Evolutionary conservation across 2,329 filamentous ascomycete species (phyloP).

Genomic region (Westerdykella sp.): DNA sequence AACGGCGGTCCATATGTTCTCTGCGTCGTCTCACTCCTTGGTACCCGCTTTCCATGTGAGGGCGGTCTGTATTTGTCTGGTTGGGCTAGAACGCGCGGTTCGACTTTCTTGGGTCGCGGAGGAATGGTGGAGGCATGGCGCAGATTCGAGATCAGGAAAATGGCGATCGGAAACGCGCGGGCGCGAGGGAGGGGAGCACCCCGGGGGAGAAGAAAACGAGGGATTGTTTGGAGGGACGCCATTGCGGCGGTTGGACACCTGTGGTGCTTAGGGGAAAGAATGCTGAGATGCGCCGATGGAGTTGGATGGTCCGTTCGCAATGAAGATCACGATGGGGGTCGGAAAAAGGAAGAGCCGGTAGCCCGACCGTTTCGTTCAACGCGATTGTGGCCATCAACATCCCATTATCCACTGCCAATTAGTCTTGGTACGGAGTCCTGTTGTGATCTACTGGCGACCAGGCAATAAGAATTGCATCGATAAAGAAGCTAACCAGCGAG

Average conservation of each 20-base stretch:
- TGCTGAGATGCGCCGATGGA: background rate
- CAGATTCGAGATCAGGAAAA: constrained; percentile 11
- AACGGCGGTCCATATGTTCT: constrained; percentile 70
- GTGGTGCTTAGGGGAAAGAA: background rate
- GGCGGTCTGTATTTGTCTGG: constrained; percentile 87
- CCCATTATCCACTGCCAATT: too few species aligned
- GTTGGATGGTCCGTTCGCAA: too few species aligned
- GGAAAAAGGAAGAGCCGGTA: too few species aligned
- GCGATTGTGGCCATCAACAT: too few species aligned
- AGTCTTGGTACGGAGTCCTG: too few species aligned
- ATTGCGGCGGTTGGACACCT: constrained; percentile 13
- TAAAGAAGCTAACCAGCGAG: constrained; percentile 11
- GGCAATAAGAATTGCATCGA: background rate
- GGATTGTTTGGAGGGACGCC: constrained; percentile 29
- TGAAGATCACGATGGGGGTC: too few species aligned
- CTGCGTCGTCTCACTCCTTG: constrained; percentile 49
- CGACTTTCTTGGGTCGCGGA: constrained; percentile 32
- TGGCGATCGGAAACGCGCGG: constrained; percentile 6
- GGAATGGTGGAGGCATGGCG: constrained; percentile 29
- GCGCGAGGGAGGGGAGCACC: constrained; percentile 16
- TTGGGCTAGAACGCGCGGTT: constrained; percentile 65
- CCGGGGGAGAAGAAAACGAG: constrained; percentile 32
- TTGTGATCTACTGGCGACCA: too few species aligned
- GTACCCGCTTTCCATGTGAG: constrained; percentile 71
- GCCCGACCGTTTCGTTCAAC: too few species aligned